phyloP scores from a whole-genome alignment of 805 yeast genomes.

The Maudiozyma bulderi region DNA sequence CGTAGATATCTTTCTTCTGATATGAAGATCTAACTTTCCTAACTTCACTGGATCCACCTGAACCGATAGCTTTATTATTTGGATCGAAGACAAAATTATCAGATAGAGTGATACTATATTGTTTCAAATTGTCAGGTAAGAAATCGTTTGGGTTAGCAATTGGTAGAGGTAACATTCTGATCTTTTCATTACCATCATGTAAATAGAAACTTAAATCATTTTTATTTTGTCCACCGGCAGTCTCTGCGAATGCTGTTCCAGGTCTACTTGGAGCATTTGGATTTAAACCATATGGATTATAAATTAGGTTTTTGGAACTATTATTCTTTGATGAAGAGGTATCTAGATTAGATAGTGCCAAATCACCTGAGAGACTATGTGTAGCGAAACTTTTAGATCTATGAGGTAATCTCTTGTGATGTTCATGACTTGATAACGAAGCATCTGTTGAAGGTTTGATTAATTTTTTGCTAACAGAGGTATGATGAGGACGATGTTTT shows the following conservation, averaged over 20 bases:
- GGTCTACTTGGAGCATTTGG: slow-evolving; percentile 9
- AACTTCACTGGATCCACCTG: slow-evolving; percentile 68
- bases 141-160: slow-evolving; percentile 55
- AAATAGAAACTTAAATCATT: slow-evolving; percentile 25
- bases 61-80: slow-evolving; percentile 46
- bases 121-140: slow-evolving; percentile 45
- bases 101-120: slow-evolving; percentile 39
- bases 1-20: slow-evolving; percentile 39
- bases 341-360: background rate
- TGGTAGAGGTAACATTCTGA: slow-evolving; percentile 49
- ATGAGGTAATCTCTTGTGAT: slow-evolving; percentile 3
- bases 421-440: background rate
- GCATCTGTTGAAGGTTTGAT: background rate
- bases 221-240: slow-evolving; percentile 4
- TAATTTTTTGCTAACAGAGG: background rate
- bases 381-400: slow-evolving; percentile 9
- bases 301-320: slow-evolving; percentile 36
- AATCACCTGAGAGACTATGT: slow-evolving; percentile 7
- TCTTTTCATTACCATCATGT: slow-evolving; percentile 30
- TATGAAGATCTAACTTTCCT: slow-evolving; percentile 36
- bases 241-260: slow-evolving; percentile 9
- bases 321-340: background rate
- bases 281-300: slow-evolving; percentile 53
- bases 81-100: slow-evolving; percentile 45
- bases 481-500: slow-evolving; percentile 8